Evolutionary conservation across 2,329 filamentous ascomycete genomes (phyloP).

Genomic region (Pezizomycotina sp.): DNA sequence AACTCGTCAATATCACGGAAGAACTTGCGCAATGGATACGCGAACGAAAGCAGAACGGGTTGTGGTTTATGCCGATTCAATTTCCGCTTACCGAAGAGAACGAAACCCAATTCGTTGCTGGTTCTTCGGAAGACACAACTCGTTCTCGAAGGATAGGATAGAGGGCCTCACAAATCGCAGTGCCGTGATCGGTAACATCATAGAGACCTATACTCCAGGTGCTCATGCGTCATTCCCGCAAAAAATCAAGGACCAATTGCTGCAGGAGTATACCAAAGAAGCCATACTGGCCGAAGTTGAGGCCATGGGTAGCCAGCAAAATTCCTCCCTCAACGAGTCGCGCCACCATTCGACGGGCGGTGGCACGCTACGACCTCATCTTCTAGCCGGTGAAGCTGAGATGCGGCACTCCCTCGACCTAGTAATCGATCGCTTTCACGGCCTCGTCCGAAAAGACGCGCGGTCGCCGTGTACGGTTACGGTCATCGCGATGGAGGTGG

Average conservation of each 20-base stretch:
- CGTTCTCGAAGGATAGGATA: conserved; percentile 48
- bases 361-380: conserved; percentile 37
- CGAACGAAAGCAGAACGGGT: conserved; percentile 52
- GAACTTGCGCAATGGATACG: conserved; percentile 61
- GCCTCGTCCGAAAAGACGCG: conserved; percentile 20
- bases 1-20: conserved; percentile 56
- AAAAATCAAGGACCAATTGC: conserved; percentile 57
- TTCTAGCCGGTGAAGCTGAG: conserved; percentile 40
- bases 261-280: conserved; percentile 65
- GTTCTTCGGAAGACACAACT: conserved; percentile 37
- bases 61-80: conserved; percentile 63
- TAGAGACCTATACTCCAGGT: conserved; percentile 46
- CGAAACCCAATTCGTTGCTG: conserved; percentile 33
- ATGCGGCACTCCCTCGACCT: conserved; percentile 19
- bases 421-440: conserved; percentile 13
- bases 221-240: too few relatives aligned
- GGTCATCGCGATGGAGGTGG: too few relatives aligned
- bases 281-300: conserved; percentile 50
- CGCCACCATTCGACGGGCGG: conserved; percentile 38
- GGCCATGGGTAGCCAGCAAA: conserved; percentile 48
- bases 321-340: conserved; percentile 62
- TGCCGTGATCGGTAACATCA: conserved; percentile 48
- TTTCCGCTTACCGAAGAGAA: conserved; percentile 44
- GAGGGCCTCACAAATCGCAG: conserved; percentile 57
- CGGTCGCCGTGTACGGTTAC: too few relatives aligned